phyloP scores from a whole-genome alignment of 1,284 basidiomycete species.

The Gomphus bonarii region DNA sequence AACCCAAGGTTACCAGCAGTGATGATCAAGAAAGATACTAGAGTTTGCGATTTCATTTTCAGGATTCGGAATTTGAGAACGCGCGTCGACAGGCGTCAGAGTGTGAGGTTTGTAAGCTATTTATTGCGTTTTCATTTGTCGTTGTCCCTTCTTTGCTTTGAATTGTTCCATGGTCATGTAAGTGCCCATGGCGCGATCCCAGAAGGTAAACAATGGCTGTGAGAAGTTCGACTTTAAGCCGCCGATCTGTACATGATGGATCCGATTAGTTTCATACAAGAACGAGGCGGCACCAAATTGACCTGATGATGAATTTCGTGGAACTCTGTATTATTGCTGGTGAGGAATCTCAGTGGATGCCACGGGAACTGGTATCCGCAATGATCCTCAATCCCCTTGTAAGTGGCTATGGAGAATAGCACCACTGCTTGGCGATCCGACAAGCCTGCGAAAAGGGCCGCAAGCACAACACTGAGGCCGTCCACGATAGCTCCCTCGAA shows the following conservation, averaged over 20 bases:
- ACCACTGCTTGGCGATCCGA: slow-evolving; percentile 77
- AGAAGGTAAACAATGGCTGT: slow-evolving; percentile 6
- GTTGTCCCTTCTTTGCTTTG: not conserved
- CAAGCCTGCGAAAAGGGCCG: slow-evolving; percentile 64
- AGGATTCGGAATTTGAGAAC: too few species aligned
- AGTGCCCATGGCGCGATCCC: slow-evolving; percentile 5
- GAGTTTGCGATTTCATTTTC: too few species aligned
- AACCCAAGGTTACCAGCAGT: too few species aligned
- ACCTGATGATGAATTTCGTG: slow-evolving; percentile 98
- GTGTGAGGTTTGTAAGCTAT: not conserved
- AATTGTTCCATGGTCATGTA: slow-evolving; percentile 5
- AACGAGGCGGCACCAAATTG: slow-evolving; percentile 14
- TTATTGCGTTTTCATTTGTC: not conserved
- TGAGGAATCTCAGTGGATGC: slow-evolving; percentile 82
- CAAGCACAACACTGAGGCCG: slow-evolving; percentile 70
- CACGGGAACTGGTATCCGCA: slow-evolving; percentile 88
- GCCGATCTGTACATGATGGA: not conserved
- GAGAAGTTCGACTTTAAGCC: slow-evolving; percentile 8
- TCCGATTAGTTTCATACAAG: not conserved
- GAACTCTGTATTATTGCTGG: slow-evolving; percentile 90
- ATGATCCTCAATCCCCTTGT: slow-evolving; percentile 98
- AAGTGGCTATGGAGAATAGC: slow-evolving; percentile 77
- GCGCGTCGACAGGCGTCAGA: too few species aligned
- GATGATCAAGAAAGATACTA: not conserved
- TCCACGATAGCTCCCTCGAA: slow-evolving; percentile 91